These are phyloP conservation scores for Lactarius vividus DNA, from an alignment of 768 basidiomycete species.

Conservation along the genomic window DNA sequence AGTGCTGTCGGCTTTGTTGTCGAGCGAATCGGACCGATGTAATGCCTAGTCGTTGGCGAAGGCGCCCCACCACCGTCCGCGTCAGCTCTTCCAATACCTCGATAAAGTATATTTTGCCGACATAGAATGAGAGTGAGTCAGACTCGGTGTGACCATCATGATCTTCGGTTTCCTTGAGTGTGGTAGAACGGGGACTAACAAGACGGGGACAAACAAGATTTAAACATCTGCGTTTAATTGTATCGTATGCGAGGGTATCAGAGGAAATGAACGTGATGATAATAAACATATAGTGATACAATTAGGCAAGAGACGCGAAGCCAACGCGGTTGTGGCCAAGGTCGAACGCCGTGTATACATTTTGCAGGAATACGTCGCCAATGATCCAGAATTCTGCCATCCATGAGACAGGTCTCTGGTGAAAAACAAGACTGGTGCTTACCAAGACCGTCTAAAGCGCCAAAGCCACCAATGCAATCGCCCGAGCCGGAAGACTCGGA, in stretches of 20 bases:
- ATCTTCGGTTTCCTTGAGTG: not conserved
- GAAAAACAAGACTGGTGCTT: not conserved
- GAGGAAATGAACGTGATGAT: not conserved
- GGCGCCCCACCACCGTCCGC: too few species aligned
- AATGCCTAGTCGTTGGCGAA: too few species aligned
- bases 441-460: not conserved
- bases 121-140: not conserved
- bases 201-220: not conserved
- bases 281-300: not conserved
- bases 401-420: not conserved
- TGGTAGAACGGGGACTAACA: not conserved
- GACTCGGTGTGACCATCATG: not conserved
- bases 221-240: too few species aligned
- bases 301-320: not conserved
- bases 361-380: not conserved
- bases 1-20: too few species aligned
- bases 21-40: too few species aligned
- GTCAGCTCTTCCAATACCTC: not conserved
- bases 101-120: not conserved
- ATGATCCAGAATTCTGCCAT: not conserved
- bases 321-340: not conserved
- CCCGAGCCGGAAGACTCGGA: not conserved
- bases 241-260: not conserved
- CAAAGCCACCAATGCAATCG: not conserved
- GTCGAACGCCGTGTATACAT: not conserved